These are phyloP conservation scores for Ceratobasidium sp. DNA, from an alignment of 1,284 basidiomycete species.

Conservation along the genomic window DNA sequence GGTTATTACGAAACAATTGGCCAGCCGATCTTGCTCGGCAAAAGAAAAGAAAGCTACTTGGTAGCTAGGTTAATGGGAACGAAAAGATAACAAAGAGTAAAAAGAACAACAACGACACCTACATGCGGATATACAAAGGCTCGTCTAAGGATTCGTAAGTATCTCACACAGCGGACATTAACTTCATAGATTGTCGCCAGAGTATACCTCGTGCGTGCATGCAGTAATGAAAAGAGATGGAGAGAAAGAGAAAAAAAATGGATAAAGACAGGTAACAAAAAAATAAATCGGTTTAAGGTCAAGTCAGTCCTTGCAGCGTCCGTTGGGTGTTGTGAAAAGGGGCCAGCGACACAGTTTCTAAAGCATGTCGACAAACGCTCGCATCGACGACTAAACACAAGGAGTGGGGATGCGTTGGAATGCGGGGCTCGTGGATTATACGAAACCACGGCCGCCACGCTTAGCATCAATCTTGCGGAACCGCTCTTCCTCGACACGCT, in stretches of 20 bases:
- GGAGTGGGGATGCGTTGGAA: too few species aligned
- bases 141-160: too few species aligned
- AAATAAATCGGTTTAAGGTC: constrained; percentile 13
- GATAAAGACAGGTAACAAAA: constrained; percentile 18
- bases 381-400: background rate
- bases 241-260: constrained; percentile 1
- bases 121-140: too few species aligned
- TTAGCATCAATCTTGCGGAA: constrained; percentile 86
- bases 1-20: too few species aligned
- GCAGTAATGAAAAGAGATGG: background rate
- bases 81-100: too few species aligned
- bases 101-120: too few species aligned
- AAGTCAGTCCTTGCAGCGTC: constrained; percentile 3
- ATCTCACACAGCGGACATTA: constrained; percentile 23
- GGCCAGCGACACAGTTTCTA: constrained; percentile 22
- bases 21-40: too few species aligned
- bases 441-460: constrained; percentile 80
- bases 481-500: constrained; percentile 77
- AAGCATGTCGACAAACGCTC: background rate
- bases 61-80: too few species aligned
- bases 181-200: constrained; percentile 10
- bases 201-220: too few species aligned
- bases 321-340: background rate
- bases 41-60: too few species aligned
- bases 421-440: constrained; percentile 55